These are phyloP conservation scores for Aspergillus wentii DNA, from an alignment of 495 filamentous ascomycete species.

Conservation along the genomic window DNA sequence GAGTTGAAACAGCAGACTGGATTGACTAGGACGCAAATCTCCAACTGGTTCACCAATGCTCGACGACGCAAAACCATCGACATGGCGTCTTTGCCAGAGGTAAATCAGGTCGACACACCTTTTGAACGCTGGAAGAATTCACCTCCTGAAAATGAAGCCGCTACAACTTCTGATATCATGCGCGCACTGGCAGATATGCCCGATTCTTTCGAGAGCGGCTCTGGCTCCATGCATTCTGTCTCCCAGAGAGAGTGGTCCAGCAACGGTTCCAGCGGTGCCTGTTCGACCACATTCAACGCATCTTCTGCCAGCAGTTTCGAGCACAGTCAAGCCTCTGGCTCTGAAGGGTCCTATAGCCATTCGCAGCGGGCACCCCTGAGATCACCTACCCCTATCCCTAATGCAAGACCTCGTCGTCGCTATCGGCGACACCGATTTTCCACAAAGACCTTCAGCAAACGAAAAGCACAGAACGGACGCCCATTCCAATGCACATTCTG, in stretches of 20 bases:
- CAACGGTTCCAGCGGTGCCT: conserved; percentile 8
- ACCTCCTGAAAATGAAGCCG: conserved; percentile 72
- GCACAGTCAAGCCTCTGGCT: conserved; percentile 13
- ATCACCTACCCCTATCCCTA: conserved; percentile 5
- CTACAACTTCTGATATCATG: conserved; percentile 63
- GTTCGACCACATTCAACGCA: conserved; percentile 5
- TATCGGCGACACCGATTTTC: conserved; percentile 4
- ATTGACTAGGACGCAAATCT: conserved; percentile 14
- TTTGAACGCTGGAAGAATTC: conserved; percentile 71
- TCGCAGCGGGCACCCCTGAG: background rate
- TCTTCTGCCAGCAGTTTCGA: conserved; percentile 11
- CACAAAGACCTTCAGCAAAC: background rate
- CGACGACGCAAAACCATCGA: conserved; percentile 12
- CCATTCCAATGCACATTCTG: conserved; percentile 69
- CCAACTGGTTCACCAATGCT: conserved; percentile 24
- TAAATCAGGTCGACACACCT: conserved; percentile 27
- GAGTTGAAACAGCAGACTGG: conserved; percentile 11
- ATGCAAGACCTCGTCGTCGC: conserved; percentile 1
- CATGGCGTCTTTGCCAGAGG: background rate
- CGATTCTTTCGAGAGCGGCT: background rate
- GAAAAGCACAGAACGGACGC: background rate
- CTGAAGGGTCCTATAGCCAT: conserved; percentile 4
- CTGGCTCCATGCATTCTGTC: background rate
- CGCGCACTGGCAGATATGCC: conserved; percentile 43
- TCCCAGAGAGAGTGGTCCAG: conserved; percentile 6